Base-by-base conservation (phyloP, 2,329 filamentous ascomycete species). In the Gliomastix tumulicola region DNA sequence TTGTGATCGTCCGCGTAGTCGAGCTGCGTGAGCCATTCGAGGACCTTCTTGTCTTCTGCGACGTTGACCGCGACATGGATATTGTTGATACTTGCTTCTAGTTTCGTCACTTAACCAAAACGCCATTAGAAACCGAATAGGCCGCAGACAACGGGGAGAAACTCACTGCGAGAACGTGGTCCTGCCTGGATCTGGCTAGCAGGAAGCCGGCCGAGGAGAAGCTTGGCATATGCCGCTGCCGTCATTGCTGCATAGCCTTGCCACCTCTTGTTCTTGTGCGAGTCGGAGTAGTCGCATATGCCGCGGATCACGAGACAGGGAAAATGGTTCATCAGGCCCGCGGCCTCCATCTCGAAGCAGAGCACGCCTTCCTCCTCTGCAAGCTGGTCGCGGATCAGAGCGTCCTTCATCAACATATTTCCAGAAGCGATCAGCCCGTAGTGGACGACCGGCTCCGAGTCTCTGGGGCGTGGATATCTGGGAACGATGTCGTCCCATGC, bases 1-100 rank as follows among this genome's bases (percentile, higher is more conserved):
- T 35, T 52, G 21, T 71, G 67, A 28, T 68, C 57, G n/a, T 48
- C 13, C 4, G 35, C 34, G 41, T 62, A 65, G 23, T 66, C 49
- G 4, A 50, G 36, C 4, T 48, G 44, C 0, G 60, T 56, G 11
- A 71, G 47, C 67, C 65, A 69, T 6, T 60, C 37, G 0, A 58
- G 45, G 17, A 64, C 19, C 18, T 30, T 7, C 2, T n/a, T 4
- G 19, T 23, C 22, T 17, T 36, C 34, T n/a, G n/a, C n/a, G n/a
- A n/a, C n/a, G n/a, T n/a, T n/a, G n/a, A n/a, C n/a, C n/a, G n/a
- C n/a, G n/a, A n/a, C n/a, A n/a, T n/a, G n/a, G n/a, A n/a, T n/a
- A n/a, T n/a, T n/a, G n/a, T n/a, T n/a, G n/a, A n/a, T n/a, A n/a
- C n/a, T n/a, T n/a, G n/a, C n/a, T n/a, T n/a, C 15, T 36, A n/a